Base-by-base conservation (phyloP, 345 rosid genomes). In the Dipteronia sinensis region DNA sequence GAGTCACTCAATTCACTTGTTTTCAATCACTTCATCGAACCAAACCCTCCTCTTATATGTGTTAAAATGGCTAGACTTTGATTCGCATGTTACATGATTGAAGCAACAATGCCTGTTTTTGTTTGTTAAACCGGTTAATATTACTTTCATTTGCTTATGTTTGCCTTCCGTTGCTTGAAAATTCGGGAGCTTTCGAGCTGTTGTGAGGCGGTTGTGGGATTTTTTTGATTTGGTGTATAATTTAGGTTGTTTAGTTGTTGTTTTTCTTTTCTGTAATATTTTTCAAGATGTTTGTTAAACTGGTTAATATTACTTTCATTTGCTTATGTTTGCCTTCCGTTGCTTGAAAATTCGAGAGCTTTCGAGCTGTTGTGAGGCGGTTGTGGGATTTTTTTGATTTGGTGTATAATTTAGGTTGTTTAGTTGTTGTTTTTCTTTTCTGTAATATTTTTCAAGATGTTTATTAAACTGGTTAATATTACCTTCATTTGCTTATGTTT, bases 71-170 rank as follows among this genome's bases (percentile, higher is more conserved):
- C 58, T 47, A n/a, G 77, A 61, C 66, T 73, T 49, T 47, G 58
- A 47, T 29, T 74, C 66, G 62, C 19, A 55, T 73, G 79, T 80
- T 44, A 75, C 22, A 6, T n/a, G 69, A n/a, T 75, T 75, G 29
- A 27, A 62, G 27, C 22, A 27, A 65, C 44, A 22, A n/a, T 68
- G 15, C 56, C 58, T 59, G 16, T 7, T n/a, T 53, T 55, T 58
- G 17, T 6, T 53, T 49, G 29, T 51, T 25, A 22, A 11, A 71
- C 19, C 55, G 13, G 29, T 34, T 25, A 20, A 2, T 46, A 65
- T 42, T 64, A 29, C 13, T 29, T 31, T 31, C 34, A 31, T 31
- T 31, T 31, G 34, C 34, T 31, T 31, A 3, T 31, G 34, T 31
- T 31, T 31, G 34, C 34, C 46, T 20, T 13, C 3, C 8, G 20